Base-by-base conservation (phyloP, 78 protist species). In the Dictyostelium citrinum region DNA sequence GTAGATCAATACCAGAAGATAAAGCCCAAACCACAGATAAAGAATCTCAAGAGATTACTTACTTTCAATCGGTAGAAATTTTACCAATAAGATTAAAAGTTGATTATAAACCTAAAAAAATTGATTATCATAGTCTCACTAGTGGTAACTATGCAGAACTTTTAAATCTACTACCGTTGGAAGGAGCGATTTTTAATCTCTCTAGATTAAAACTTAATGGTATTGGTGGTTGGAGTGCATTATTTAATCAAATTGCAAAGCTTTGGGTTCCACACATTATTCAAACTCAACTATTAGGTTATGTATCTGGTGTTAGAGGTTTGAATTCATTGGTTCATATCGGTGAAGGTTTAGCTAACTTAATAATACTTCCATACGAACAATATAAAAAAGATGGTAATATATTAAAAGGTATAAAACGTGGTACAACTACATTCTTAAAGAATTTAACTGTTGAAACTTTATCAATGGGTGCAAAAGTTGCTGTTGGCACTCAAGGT, bases 401-500 rank as follows among this genome's bases (percentile, higher is more conserved):
- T 20, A 43, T 90, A n/a, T 64, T 90, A 10, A 83, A 71, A 45
- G 95, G 95, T 58, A 10, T 90, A 5, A 82, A 81, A 55, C 76
- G 51, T 31, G 95, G 95, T 22, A 82, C 95, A 61, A 55, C 95
- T 1, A 64, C 88, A 9, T 82, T 90, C 33, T 29, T 90, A 46
- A 82, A 82, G 55, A 82, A 82, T 46, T 83, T 82, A 20, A 82
- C 95, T 16, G 76, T 90, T 17, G 95, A 90, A 64, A 76, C 95
- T 6, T 31, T 82, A 27, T 27, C 90, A 20, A 78, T 90, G 24
- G 90, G 91, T 61, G 95, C 95, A 5, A 82, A 90, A n/a, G 75
- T 90, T 22, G 90, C 95, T 4, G 82, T 90, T 82, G 95, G 95
- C 29, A 82, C 95, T 16, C 95, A 90, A 61, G 82, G 83, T 43